Percentiles rank a stretch among this genome's conserved stretches.
These are phyloP conservation scores for Dioscorea cayenensis DNA, from an alignment of 116 monocot species.

Conservation along the genomic window DNA sequence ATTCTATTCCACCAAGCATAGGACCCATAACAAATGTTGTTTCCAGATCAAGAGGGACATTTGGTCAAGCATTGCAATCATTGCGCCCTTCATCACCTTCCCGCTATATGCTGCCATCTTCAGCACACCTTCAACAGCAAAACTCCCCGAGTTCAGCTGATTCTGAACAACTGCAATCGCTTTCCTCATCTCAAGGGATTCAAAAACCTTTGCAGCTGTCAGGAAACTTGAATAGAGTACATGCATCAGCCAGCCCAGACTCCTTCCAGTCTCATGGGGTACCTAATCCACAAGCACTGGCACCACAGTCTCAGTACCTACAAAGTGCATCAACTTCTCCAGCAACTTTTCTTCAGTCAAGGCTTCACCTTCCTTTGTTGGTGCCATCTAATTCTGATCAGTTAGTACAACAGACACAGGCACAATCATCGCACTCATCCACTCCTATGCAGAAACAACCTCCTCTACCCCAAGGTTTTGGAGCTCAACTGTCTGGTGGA, in stretches of 20 bases:
- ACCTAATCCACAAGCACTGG: constrained; percentile 14
- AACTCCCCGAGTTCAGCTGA: constrained; percentile 3
- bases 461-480: constrained; percentile 14
- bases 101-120: not conserved
- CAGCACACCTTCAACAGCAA: not conserved
- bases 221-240: constrained; percentile 15
- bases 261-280: constrained; percentile 15
- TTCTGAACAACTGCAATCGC: constrained; percentile 7
- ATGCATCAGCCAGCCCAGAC: constrained; percentile 12
- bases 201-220: constrained; percentile 22
- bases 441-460: constrained; percentile 13
- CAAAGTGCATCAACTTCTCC: constrained; percentile 19
- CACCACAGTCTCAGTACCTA: constrained; percentile 11
- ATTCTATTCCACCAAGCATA: not conserved
- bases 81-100: constrained; percentile 9
- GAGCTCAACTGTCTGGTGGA: constrained; percentile 7
- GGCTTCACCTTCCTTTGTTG: constrained; percentile 17
- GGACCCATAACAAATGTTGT: not conserved
- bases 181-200: constrained; percentile 19
- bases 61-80: not conserved
- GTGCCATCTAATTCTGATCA: constrained; percentile 20
- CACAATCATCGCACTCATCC: constrained; percentile 7
- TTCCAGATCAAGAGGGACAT: constrained; percentile 1
- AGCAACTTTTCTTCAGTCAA: constrained; percentile 23
- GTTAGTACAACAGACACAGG: constrained; percentile 12